Conservation (phyloP, 2,329 filamentous ascomycete genomes). For the Scortechinia acanthostroma region DNA sequence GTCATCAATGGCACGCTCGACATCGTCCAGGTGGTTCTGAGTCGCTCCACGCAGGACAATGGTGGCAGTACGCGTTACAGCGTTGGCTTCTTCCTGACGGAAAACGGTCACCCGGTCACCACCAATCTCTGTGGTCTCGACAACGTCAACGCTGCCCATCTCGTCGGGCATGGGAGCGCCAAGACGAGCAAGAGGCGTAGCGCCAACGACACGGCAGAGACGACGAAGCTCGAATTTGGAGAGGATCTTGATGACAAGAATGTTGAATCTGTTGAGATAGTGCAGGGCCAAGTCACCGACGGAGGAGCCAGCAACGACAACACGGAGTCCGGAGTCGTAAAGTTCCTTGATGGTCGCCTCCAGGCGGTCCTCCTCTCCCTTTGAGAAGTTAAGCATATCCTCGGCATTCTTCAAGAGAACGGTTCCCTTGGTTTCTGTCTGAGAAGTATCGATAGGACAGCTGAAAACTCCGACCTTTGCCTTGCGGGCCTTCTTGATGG, state of each 20-base stretch:
- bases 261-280: conserved; percentile 95
- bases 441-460: conserved; percentile 87
- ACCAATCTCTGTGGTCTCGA: conserved; percentile 95
- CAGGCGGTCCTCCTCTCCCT: conserved; percentile 88
- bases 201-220: conserved; percentile 90
- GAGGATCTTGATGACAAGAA: conserved; percentile 90
- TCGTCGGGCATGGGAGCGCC: conserved; percentile 99
- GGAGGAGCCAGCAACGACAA: conserved; percentile 86
- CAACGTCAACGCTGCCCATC: conserved; percentile 89
- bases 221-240: conserved; percentile 96
- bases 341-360: conserved; percentile 91
- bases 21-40: conserved; percentile 94
- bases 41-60: conserved; percentile 91
- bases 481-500: conserved; percentile 80
- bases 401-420: conserved; percentile 93
- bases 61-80: conserved; percentile 80
- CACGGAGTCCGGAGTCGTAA: conserved; percentile 84
- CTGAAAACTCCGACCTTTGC: conserved; percentile 97
- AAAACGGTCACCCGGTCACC: conserved; percentile 98
- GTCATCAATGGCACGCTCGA: conserved; percentile 94
- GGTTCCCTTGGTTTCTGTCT: conserved; percentile 98
- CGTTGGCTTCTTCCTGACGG: conserved; percentile 77
- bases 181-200: conserved; percentile 88
- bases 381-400: conserved; percentile 98
- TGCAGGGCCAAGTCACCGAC: conserved; percentile 93